Base-by-base conservation (phyloP, 106 monocot species). In the Posidonia australis region DNA sequence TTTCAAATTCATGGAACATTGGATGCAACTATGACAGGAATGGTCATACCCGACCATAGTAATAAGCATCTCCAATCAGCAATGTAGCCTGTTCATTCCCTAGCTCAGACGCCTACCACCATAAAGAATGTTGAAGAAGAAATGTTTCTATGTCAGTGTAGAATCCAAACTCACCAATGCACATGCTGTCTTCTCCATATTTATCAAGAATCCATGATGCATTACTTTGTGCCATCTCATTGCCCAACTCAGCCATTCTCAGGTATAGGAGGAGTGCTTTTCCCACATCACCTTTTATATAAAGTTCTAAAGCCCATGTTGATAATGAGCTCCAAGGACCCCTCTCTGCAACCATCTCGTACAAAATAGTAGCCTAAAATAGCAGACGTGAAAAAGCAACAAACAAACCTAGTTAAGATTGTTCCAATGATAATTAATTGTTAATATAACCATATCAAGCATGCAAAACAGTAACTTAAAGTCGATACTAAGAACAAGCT, bases 91-190 rank as follows among this genome's bases (percentile, higher is more conserved):
- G 94, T 54, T 96, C 94, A 78, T 96, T 96, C 58, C 94, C 94
- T 79, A 90, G 86, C 75, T 96, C 94, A 43, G 94, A 90, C 65
- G 94, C 94, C 74, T 90, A 86, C 94, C 94, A 96, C 94, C 90
- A 96, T 43, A 96, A 66, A 68, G 90, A 72, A 80, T 96, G 90
- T 41, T 86, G 84, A 61, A 84, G 90, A 62, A 86, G 76, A 77
- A 90, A 86, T 60, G 86, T 83, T 74, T 96, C 94, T 68, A 69
- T 64, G 51, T 80, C 82, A 29, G 81, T 79, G 69, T 90, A 96
- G 67, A 84, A 78, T 44, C 86, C 90, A 65, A 82, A 90, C 73
- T 96, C 90, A 45, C 90, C 94, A 46, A 96, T 78, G 71, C 94
- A 96, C 71, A 90, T 78, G 65, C 90, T 96, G 48, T 82, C 75